Conservation (phyloP, 305 asterid genomes). For the Plantago coronopus region DNA sequence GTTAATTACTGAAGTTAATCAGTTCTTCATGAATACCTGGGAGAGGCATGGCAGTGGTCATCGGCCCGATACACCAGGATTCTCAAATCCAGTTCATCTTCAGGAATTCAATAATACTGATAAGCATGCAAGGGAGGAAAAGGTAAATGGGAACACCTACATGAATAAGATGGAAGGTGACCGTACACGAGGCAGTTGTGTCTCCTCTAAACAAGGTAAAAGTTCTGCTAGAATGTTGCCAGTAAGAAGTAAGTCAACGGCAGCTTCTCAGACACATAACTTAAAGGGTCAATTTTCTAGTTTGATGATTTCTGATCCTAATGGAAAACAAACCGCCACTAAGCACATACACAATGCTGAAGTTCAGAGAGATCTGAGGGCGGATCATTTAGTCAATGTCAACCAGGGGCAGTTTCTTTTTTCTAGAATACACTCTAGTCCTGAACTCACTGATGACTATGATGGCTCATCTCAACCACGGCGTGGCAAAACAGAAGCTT, state of each 20-base stretch:
- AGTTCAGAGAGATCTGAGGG: constrained; percentile 52
- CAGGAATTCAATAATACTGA: constrained; percentile 35
- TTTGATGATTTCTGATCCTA: constrained; percentile 38
- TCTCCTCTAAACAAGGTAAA: constrained; percentile 39
- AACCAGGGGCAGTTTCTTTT: constrained; percentile 57
- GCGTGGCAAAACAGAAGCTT: constrained; percentile 42
- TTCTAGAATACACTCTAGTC: constrained; percentile 92
- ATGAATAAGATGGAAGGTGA: constrained; percentile 27
- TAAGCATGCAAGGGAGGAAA: constrained; percentile 31
- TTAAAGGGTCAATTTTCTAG: constrained; percentile 43
- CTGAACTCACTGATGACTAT: constrained; percentile 81
- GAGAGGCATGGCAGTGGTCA: constrained; percentile 80
- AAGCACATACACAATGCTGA: constrained; percentile 44
- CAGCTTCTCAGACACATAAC: constrained; percentile 46
- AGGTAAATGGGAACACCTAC: constrained; percentile 37
- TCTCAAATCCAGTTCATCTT: constrained; percentile 37
- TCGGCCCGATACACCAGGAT: constrained; percentile 82
- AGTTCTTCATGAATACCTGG: constrained; percentile 87
- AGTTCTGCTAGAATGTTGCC: constrained; percentile 40
- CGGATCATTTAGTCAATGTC: constrained; percentile 55
- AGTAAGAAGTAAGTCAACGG: constrained; percentile 31
- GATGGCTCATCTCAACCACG: constrained; percentile 41
- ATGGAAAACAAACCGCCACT: constrained; percentile 37
- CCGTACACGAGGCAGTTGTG: constrained; percentile 30
- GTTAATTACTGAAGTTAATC: constrained; percentile 62